phyloP scores from a whole-genome alignment of 2,329 filamentous ascomycete species.

The Sclerotinia nivalis region DNA sequence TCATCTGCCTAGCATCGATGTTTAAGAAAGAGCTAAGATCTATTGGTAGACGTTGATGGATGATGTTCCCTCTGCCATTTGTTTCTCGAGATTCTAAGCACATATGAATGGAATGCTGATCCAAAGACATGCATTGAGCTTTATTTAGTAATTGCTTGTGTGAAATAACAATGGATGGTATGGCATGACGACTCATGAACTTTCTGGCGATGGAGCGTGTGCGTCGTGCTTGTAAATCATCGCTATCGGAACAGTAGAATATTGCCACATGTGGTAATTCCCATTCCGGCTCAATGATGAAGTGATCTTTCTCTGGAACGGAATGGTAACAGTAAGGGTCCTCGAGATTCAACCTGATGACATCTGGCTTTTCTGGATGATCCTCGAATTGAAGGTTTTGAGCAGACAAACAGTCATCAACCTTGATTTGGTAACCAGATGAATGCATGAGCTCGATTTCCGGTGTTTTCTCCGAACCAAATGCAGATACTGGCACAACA shows the following conservation, averaged over 20 bases:
- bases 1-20: slow-evolving; percentile 55
- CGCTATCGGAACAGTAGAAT: slow-evolving; percentile 50
- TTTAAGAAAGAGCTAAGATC: slow-evolving; percentile 52
- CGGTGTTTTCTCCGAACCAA: slow-evolving; percentile 48
- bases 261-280: slow-evolving; percentile 52
- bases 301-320: slow-evolving; percentile 41
- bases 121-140: slow-evolving; percentile 42
- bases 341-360: slow-evolving; percentile 44
- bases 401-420: slow-evolving; percentile 51
- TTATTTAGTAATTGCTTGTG: slow-evolving; percentile 46
- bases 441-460: slow-evolving; percentile 55
- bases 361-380: slow-evolving; percentile 43
- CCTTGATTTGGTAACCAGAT: slow-evolving; percentile 52
- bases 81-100: slow-evolving; percentile 48
- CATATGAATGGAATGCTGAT: slow-evolving; percentile 50
- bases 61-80: slow-evolving; percentile 41
- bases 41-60: slow-evolving; percentile 49
- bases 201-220: slow-evolving; percentile 48
- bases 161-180: slow-evolving; percentile 53
- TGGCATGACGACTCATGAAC: slow-evolving; percentile 50
- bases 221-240: slow-evolving; percentile 43
- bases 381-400: slow-evolving; percentile 40
- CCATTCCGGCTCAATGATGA: slow-evolving; percentile 48
- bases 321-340: slow-evolving; percentile 44
- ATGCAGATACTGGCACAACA: slow-evolving; percentile 52